Conservation (phyloP, 352 stramenopile genomes). For the Lagenidium giganteum region DNA sequence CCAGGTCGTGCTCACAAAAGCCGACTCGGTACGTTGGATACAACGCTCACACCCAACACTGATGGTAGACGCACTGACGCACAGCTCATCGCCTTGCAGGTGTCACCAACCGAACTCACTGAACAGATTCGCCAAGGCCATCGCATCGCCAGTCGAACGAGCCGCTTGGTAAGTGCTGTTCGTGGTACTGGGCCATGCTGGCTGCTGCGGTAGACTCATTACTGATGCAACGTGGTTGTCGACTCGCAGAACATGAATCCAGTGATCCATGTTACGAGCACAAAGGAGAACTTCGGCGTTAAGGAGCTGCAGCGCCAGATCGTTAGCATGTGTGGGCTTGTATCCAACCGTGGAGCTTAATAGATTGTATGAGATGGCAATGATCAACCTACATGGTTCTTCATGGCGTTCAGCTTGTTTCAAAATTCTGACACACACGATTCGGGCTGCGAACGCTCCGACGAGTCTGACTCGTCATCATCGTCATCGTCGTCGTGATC, state of each 20-base stretch:
- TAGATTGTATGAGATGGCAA: too few species aligned
- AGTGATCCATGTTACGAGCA: constrained; percentile 73
- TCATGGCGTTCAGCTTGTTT: constrained; percentile 1
- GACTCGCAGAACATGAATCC: constrained; percentile 68
- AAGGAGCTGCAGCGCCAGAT: constrained; percentile 76
- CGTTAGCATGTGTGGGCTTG: constrained; percentile 49
- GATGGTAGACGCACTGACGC: too few species aligned
- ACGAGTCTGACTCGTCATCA: constrained; percentile 15
- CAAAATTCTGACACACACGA: constrained; percentile 28
- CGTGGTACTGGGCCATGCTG: neutral
- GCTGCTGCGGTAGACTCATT: neutral
- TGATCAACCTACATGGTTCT: neutral
- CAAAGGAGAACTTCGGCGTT: constrained; percentile 72
- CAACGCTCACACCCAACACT: too few species aligned
- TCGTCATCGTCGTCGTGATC: constrained; percentile 12
- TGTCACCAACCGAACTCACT: constrained; percentile 36
- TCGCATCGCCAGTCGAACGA: constrained; percentile 31
- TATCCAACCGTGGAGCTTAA: constrained; percentile 13
- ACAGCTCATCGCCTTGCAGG: too few species aligned
- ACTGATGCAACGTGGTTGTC: neutral
- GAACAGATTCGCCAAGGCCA: constrained; percentile 48
- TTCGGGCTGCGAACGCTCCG: constrained; percentile 20
- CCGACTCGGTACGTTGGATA: constrained; percentile 43
- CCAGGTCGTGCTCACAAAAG: constrained; percentile 91
- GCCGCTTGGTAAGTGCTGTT: constrained; percentile 39